Evolutionary conservation across 2,329 filamentous ascomycete species (phyloP).

Genomic region (Plenodomus tracheiphilus): DNA sequence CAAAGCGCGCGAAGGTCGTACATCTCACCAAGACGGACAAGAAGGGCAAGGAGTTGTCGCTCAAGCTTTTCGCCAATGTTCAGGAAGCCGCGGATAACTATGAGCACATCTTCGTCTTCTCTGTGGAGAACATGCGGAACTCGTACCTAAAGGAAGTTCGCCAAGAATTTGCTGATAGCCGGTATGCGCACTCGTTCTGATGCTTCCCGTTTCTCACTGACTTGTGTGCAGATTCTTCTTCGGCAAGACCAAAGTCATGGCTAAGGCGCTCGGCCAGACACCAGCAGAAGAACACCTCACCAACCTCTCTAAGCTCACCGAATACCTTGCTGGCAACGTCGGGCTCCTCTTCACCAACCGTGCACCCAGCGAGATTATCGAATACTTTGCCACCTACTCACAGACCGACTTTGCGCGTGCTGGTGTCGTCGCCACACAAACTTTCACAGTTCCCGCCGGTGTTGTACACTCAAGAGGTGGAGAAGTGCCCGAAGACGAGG

Average conservation of each 20-base stretch:
- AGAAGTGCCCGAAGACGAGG: slow-evolving; percentile 76
- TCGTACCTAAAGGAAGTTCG: slow-evolving; percentile 91
- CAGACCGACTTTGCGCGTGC: slow-evolving; percentile 91
- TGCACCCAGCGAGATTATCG: slow-evolving; percentile 64
- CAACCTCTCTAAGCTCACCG: slow-evolving; percentile 70
- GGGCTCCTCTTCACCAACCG: slow-evolving; percentile 91
- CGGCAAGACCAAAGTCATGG: slow-evolving; percentile 99
- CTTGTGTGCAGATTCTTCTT: slow-evolving; percentile 76
- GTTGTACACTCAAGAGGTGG: slow-evolving; percentile 77
- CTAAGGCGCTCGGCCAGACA: slow-evolving; percentile 82
- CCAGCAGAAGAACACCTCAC: slow-evolving; percentile 79
- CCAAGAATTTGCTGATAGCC: slow-evolving; percentile 79
- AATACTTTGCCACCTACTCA: slow-evolving; percentile 72
- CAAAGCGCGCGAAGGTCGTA: slow-evolving; percentile 86
- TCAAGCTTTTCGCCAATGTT: slow-evolving; percentile 85
- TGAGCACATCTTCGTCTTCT: slow-evolving; percentile 90
- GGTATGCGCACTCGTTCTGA: slow-evolving; percentile 57
- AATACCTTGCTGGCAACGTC: slow-evolving; percentile 77
- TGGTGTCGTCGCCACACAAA: slow-evolving; percentile 72
- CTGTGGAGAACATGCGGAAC: slow-evolving; percentile 97
- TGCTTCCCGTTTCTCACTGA: slow-evolving; percentile 9
- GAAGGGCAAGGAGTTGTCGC: slow-evolving; percentile 88
- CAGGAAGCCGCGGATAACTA: slow-evolving; percentile 83
- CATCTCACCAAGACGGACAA: slow-evolving; percentile 90
- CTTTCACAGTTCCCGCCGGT: slow-evolving; percentile 82